phyloP scores from a whole-genome alignment of 192 early-diverging fungal species.

The Umbelopsis isabellina region DNA sequence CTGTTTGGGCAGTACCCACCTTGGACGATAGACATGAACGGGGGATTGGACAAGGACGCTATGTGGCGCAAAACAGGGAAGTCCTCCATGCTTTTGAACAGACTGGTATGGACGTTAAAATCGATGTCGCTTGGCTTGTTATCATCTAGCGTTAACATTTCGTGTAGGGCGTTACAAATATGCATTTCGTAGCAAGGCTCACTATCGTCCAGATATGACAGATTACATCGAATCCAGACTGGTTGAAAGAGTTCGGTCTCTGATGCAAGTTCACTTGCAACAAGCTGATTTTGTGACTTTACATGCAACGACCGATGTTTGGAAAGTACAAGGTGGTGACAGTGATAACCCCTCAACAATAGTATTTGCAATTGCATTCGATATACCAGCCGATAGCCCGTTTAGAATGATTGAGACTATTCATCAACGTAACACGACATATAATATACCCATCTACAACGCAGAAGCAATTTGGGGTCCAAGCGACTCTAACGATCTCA shows the following conservation, averaged over 20 bases:
- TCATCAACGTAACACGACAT: background rate
- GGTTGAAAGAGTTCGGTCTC: background rate
- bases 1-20: constrained; percentile 26
- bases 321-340: background rate
- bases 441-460: background rate
- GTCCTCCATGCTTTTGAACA: constrained; percentile 7
- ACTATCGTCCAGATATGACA: constrained; percentile 25
- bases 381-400: too few species aligned
- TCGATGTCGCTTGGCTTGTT: too few species aligned
- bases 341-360: background rate
- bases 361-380: background rate
- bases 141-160: background rate
- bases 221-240: constrained; percentile 1
- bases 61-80: background rate
- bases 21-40: constrained; percentile 7
- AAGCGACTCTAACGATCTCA: background rate
- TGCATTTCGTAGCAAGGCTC: background rate
- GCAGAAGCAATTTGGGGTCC: background rate
- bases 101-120: background rate
- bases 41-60: constrained; percentile 23
- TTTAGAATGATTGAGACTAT: background rate
- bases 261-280: background rate
- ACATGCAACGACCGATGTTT: background rate
- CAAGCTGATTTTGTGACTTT: background rate
- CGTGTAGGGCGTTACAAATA: constrained; percentile 2